phyloP scores from a whole-genome alignment of 106 monocot species.

The Dendrobium huoshanense region DNA sequence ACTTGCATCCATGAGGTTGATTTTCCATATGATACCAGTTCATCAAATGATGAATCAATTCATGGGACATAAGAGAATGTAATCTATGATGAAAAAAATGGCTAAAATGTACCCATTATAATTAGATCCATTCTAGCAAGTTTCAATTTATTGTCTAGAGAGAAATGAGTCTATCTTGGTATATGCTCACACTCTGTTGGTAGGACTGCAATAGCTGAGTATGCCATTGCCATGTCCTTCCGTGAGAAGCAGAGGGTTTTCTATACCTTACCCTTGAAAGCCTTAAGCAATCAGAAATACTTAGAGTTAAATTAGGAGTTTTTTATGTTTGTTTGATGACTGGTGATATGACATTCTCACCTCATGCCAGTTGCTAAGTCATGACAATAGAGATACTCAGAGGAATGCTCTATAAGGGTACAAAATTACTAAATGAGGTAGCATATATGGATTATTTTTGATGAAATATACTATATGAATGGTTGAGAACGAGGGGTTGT shows the following conservation, averaged over 20 bases:
- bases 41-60: constrained; percentile 44
- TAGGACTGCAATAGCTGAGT: constrained; percentile 93
- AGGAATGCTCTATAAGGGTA: constrained; percentile 92
- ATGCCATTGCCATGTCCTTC: constrained; percentile 97
- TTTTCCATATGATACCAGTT: constrained; percentile 47
- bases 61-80: constrained; percentile 75
- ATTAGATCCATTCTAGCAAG: constrained; percentile 81
- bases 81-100: constrained; percentile 51
- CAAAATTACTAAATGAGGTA: constrained; percentile 92
- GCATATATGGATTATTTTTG: constrained; percentile 98
- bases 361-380: constrained; percentile 90
- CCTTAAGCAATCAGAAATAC: constrained; percentile 96
- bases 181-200: constrained; percentile 94
- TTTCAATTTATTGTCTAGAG: constrained; percentile 85
- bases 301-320: constrained; percentile 88
- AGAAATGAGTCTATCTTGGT: constrained; percentile 85
- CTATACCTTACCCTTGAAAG: constrained; percentile 94
- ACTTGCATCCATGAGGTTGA: constrained; percentile 97
- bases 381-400: constrained; percentile 97
- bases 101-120: constrained; percentile 86
- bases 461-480: constrained; percentile 99
- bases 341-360: constrained; percentile 85
- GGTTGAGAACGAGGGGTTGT: constrained; percentile 97
- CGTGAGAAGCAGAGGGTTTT: constrained; percentile 90
- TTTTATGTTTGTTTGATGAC: constrained; percentile 90